Conservation (phyloP, 1,139 yeast species). For the Scheffersomyces illinoinensis region DNA sequence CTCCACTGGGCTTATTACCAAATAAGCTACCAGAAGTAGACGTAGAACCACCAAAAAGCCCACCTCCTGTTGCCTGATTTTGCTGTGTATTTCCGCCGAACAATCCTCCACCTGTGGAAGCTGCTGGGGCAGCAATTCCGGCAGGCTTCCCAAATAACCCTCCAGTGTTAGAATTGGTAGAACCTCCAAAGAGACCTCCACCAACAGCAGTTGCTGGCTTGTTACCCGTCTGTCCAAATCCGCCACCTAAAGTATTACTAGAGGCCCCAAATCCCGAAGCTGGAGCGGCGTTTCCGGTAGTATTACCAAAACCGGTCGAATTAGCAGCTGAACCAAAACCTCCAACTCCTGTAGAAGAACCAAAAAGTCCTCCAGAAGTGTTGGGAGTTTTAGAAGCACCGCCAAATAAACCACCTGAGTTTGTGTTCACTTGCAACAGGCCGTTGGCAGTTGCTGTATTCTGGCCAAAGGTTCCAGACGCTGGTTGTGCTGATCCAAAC, state of each 20-base stretch:
- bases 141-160: slow-evolving; percentile 14
- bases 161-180: slow-evolving; percentile 5
- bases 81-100: slow-evolving; percentile 6
- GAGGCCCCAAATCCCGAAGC: neutral
- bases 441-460: neutral
- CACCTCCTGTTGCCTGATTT: slow-evolving; percentile 13
- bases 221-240: neutral
- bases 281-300: too few species aligned
- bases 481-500: neutral
- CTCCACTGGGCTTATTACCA: slow-evolving; percentile 7
- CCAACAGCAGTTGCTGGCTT: neutral
- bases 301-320: neutral
- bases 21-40: slow-evolving; percentile 8
- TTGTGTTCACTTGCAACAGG: neutral
- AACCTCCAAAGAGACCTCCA: slow-evolving; percentile 7
- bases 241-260: neutral
- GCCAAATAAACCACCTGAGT: neutral
- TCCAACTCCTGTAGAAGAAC: slow-evolving; percentile 1
- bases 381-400: neutral
- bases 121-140: slow-evolving; percentile 3
- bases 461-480: neutral
- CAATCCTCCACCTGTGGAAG: slow-evolving; percentile 7
- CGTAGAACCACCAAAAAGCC: slow-evolving; percentile 7
- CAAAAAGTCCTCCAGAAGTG: slow-evolving; percentile 18
- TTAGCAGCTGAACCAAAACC: neutral